Evolutionary conservation across 2,329 filamentous ascomycete species (phyloP), one percentile per base, ranked within the genome.

Genomic region (Grosmannia serpens): DNA sequence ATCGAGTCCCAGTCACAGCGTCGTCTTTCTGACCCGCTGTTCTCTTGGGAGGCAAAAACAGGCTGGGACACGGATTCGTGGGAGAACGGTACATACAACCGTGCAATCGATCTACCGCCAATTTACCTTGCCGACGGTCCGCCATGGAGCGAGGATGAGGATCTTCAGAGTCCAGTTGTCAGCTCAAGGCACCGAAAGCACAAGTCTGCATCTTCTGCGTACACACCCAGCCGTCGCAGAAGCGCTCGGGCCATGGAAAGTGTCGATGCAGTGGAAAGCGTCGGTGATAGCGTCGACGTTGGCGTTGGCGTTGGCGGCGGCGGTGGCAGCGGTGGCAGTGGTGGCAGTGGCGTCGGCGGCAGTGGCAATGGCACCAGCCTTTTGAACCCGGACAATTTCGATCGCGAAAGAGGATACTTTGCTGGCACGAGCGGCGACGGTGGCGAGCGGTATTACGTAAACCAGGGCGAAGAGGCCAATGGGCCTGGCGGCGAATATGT

Each of bases 111-210:
- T 67, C 77, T 95, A 20, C 86, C 89, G 11, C 87, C 88, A 24
- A 91, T 94, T 68, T 83, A 89, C 54, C 92, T 94, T 66, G 88
- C 84, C 4, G 90, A 94, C 68, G 91, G 91, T 0, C 91, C 91
- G 26, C 92, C 91, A 2, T 97, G 91, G 75, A 95, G 90, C 71
- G 91, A 96, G 73, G 91, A 97, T 67, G 91, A 97, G 66, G 94
- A 97, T 71, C 79, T 96, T 50, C 89, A 94, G 67, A 95, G 91
- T 68, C 91, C 91, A 0, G 89, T 96, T 22, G 89, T 91, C 17
- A 89, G 87, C 64, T 88, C 88, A 46, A 81, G 88, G 59, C 91
- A 95, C 70, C 87, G 88, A 68, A 95, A 94, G 72, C 87, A 91
- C 73, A 95, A 89, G 70, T 89, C 87, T 3, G 79, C 82, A 0